Base-by-base conservation (phyloP, 2,329 filamentous ascomycete genomes). In the Colletotrichum sp. region DNA sequence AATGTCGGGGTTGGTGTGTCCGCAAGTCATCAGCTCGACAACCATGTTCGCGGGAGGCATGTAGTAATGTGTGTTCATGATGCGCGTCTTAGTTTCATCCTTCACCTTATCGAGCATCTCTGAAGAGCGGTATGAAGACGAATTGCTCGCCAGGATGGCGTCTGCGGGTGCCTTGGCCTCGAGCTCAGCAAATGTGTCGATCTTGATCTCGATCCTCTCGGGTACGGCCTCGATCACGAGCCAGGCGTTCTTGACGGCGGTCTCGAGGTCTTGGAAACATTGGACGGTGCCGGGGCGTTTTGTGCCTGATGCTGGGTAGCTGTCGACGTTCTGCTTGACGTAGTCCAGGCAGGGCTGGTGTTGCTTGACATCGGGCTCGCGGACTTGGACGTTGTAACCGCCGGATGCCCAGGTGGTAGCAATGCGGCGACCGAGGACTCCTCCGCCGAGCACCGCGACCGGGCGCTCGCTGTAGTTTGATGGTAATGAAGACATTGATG, bases 1-100 rank as follows among this genome's bases (percentile, higher is more conserved):
- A 6, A 90, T 85, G 2, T 77, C 81, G 0, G 78, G 71, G 12
- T 84, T 77, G 0, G 90, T 91, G 27, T 83, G 78, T 0, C 89
- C 89, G 70, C 85, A 81, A 0, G 89, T 90, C 90, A 91, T 91
- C 8, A 91, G 81, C 79, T 91, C 89, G 4, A 91, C 89, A 4
- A 87, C 82, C n/a, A 79, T 78, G 77, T 84, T 85, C n/a, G 79
- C 79, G 0, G 86, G 88, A 1, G 88, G 88, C 88, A 90, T 90
- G 71, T 86, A 86, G 78, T 82, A 91, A 71, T 91, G 89, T 75
- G 87, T 88, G 77, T 91, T 91, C 49, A 89, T 79, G 3, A 89
- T 81, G 0, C 87, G 80, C 4, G 64, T 65, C 72, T 85, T 87
- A 0, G 84, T 84, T 2, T 79, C 80, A 0, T 84, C 82, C 0